Evolutionary conservation across 2,329 filamentous ascomycete species (phyloP).

Genomic region (Xylaria sp.): DNA sequence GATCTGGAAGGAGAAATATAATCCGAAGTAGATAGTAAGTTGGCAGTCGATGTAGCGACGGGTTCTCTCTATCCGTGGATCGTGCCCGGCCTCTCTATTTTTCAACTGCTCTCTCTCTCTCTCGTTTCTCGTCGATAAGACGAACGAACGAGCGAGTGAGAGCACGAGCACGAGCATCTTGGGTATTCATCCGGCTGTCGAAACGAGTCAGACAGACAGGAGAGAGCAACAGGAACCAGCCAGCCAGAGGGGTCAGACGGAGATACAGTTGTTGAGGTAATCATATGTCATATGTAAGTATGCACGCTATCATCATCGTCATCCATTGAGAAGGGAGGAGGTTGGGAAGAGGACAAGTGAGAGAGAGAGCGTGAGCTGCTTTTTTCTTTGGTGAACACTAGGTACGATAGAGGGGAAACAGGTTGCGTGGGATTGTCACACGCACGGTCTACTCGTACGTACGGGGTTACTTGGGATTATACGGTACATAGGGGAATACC

Average conservation of each 20-base stretch:
- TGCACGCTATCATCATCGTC: neutral
- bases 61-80: neutral
- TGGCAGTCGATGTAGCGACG: neutral
- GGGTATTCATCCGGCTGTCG: too few relatives aligned
- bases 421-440: neutral
- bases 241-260: neutral
- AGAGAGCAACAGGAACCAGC: neutral
- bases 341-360: neutral
- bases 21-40: slow-evolving; percentile 40
- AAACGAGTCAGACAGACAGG: too few relatives aligned
- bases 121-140: neutral
- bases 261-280: neutral
- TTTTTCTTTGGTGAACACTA: neutral
- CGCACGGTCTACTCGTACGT: neutral
- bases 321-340: neutral
- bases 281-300: neutral
- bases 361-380: neutral
- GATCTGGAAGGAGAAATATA: slow-evolving; percentile 99
- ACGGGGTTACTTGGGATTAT: neutral
- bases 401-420: neutral
- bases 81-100: neutral
- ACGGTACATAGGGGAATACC: neutral
- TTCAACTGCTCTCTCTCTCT: neutral
- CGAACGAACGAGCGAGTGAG: neutral
- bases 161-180: too few relatives aligned